phyloP scores from a whole-genome alignment of 116 monocot genomes.

The Dioscorea cayenensis region DNA sequence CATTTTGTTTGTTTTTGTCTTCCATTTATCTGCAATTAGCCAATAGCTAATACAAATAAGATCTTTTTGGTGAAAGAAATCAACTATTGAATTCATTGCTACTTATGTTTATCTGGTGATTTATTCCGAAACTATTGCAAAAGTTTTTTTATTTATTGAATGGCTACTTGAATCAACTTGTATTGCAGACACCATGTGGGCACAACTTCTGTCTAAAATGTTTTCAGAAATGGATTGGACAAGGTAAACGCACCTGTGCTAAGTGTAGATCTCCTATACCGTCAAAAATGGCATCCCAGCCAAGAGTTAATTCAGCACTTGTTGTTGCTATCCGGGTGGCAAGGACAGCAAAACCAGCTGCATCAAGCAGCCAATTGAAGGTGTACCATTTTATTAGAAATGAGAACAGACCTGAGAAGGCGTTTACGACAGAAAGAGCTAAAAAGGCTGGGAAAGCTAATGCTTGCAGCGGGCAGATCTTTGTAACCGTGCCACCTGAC shows the following conservation, averaged over 20 bases:
- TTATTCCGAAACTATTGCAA: not conserved
- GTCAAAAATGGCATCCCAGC: slow-evolving; percentile 47
- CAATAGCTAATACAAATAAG: too few relatives aligned
- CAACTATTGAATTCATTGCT: not conserved
- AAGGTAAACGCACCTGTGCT: slow-evolving; percentile 53
- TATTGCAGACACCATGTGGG: slow-evolving; percentile 73
- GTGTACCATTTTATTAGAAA: slow-evolving; percentile 56
- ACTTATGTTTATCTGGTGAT: not conserved
- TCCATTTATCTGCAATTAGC: too few relatives aligned
- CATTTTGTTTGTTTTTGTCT: too few relatives aligned
- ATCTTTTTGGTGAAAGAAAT: too few relatives aligned
- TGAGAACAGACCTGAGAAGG: slow-evolving; percentile 72
- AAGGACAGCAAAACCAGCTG: slow-evolving; percentile 35
- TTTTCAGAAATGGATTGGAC: slow-evolving; percentile 74
- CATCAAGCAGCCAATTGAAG: slow-evolving; percentile 13
- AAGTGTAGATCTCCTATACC: slow-evolving; percentile 74
- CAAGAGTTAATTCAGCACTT: slow-evolving; percentile 75
- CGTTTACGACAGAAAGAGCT: slow-evolving; percentile 87
- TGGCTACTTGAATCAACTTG: not conserved
- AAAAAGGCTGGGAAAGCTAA: slow-evolving; percentile 79
- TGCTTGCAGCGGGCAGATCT: slow-evolving; percentile 84
- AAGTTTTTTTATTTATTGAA: not conserved
- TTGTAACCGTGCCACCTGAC: slow-evolving; percentile 49
- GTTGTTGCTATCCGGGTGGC: slow-evolving; percentile 77
- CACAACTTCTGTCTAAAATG: slow-evolving; percentile 96